phyloP scores from a whole-genome alignment of 352 stramenopile genomes.

The Achlya hypogyna region DNA sequence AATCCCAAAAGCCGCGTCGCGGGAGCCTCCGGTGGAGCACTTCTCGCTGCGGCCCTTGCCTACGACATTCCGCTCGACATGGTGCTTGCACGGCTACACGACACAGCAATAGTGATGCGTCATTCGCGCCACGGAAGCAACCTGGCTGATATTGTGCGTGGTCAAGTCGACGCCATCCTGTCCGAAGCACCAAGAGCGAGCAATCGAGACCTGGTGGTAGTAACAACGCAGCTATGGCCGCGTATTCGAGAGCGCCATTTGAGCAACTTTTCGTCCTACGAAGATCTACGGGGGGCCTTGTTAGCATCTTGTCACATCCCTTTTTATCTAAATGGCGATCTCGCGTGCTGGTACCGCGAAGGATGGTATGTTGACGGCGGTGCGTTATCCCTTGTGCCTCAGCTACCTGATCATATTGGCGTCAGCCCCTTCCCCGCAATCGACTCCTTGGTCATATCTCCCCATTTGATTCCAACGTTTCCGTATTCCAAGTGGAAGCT shows the following conservation, averaged over 20 bases:
- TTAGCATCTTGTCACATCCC: conserved; percentile 73
- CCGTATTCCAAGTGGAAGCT: conserved; percentile 47
- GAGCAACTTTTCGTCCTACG: conserved; percentile 43
- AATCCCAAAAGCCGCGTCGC: conserved; percentile 44
- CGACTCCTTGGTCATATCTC: conserved; percentile 56
- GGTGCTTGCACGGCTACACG: conserved; percentile 24
- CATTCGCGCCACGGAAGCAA: not conserved
- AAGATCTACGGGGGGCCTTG: conserved; percentile 50
- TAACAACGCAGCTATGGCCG: conserved; percentile 59
- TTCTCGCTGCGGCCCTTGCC: conserved; percentile 53
- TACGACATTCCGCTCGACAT: conserved; percentile 36
- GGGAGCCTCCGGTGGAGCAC: conserved; percentile 60
- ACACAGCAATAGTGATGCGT: not conserved
- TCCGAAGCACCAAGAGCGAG: conserved; percentile 31
- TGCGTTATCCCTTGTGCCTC: conserved; percentile 57
- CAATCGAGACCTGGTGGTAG: conserved; percentile 51
- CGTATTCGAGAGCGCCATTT: conserved; percentile 28
- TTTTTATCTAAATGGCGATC: conserved; percentile 54
- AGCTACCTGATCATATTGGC: conserved; percentile 53
- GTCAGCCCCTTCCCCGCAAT: conserved; percentile 58
- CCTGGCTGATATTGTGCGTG: conserved; percentile 30
- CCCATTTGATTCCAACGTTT: conserved; percentile 49
- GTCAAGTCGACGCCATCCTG: conserved; percentile 43
- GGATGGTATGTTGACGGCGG: conserved; percentile 65
- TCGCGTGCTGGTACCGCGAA: conserved; percentile 43